These are phyloP conservation scores for Suillus weaverae DNA, from an alignment of 768 basidiomycete genomes.

Conservation along the genomic window DNA sequence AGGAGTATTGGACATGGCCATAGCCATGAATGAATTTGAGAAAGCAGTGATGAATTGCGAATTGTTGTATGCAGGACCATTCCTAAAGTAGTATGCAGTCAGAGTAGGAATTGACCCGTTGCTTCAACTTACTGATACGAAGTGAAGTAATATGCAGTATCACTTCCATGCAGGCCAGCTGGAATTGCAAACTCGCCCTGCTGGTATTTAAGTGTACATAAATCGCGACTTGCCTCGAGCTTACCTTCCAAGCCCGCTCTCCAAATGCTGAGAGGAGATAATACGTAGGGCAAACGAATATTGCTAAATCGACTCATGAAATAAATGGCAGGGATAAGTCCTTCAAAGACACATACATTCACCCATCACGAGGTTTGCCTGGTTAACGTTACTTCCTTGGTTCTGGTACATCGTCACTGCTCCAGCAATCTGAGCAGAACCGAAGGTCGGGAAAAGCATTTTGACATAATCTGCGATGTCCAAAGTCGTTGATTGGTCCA, in stretches of 20 bases:
- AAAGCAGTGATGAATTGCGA: neutral
- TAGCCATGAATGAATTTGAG: neutral
- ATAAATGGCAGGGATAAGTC: neutral
- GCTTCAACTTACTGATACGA: constrained; percentile 25
- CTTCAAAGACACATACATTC: neutral
- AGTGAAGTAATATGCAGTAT: constrained; percentile 42
- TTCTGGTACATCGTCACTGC: too few relatives aligned
- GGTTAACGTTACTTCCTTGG: too few relatives aligned
- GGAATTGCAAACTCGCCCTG: constrained; percentile 33
- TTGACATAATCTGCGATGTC: too few relatives aligned
- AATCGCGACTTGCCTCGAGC: constrained; percentile 22
- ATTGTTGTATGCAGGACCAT: neutral
- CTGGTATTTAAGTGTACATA: constrained; percentile 14
- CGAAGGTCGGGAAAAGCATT: too few relatives aligned
- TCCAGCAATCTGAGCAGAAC: too few relatives aligned
- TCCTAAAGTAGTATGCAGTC: neutral
- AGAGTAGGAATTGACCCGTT: neutral
- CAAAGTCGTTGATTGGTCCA: too few relatives aligned
- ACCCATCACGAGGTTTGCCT: too few relatives aligned
- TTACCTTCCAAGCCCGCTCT: constrained; percentile 27
- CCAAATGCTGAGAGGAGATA: constrained; percentile 21
- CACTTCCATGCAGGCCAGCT: constrained; percentile 32
- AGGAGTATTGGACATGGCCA: neutral
- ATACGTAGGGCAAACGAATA: constrained; percentile 26
- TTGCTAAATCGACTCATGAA: constrained; percentile 18